Base-by-base conservation (phyloP, 805 yeast species). In the Saccharomycopsis schoenii region DNA sequence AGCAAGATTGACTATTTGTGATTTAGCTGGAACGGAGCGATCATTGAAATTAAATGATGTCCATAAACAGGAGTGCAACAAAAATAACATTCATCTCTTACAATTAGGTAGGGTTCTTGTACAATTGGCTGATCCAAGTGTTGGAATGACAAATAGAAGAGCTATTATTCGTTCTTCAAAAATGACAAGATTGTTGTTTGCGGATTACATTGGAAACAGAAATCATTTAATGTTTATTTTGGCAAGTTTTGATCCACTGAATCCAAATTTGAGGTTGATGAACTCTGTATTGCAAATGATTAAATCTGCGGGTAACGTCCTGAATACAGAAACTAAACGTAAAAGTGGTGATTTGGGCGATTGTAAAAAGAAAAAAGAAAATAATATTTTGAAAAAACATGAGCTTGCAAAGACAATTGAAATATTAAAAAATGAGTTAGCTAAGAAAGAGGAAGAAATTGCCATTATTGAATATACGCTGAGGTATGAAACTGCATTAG, bases 21-120 rank as follows among this genome's bases (percentile, higher is more conserved):
- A 82, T 66, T 67, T 82, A 24, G 83, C 84, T 1, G 85, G 84
- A 0, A 72, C 81, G 9, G 85, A 82, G 67, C 73, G 84, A 65
- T 72, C 78, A 12, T 77, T 77, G 61, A 64, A 71, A 12, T 76
- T 82, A 0, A 73, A 73, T 59, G 77, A 82, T 0, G 82, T 82
- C 2, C 74, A 76, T 34, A 69, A 78, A 52, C 74, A 71, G 58
- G 85, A 82, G 62, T 79, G 82, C 17, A 76, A 80, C 57, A 74
- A 76, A 58, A 79, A 81, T 17, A 81, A 81, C 65, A 73, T 74
- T 42, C 77, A 81, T 14, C 69, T 80, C 58, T 75, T 81, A 62
- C 79, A 79, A 61, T 69, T 82, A 14, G 84, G 84, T 5, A 75
- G 81, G 61, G 77, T 81, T 54, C 67, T 82, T 11, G 34, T 60